These are phyloP conservation scores for Aspergillus luchuensis DNA, from an alignment of 2,329 filamentous ascomycete species.

Conservation along the genomic window DNA sequence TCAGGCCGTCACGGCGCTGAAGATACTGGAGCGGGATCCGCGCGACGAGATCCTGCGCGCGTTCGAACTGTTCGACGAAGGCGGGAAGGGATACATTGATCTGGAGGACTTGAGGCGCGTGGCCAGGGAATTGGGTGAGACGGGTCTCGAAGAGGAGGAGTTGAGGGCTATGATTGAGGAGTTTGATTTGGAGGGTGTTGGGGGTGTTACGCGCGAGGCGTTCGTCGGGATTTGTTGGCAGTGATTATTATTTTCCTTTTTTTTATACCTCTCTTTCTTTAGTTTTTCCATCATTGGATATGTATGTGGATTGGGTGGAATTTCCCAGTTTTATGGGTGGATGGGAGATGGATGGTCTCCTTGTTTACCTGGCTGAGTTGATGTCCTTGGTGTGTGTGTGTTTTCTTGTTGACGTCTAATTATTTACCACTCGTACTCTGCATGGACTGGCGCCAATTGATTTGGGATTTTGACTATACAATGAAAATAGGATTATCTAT, in stretches of 20 bases:
- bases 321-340: no score
- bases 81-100: slow-evolving; percentile 87
- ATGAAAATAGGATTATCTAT: neutral
- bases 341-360: no score
- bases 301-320: no score
- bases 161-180: slow-evolving; percentile 96
- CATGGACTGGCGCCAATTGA: no score
- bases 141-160: slow-evolving; percentile 86
- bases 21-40: slow-evolving; percentile 81
- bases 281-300: no score
- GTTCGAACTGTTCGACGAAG: slow-evolving; percentile 90
- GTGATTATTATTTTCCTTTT: slow-evolving; percentile 30
- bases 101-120: slow-evolving; percentile 85
- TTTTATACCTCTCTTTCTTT: slow-evolving; percentile 3
- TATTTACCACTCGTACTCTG: no score
- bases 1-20: slow-evolving; percentile 73
- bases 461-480: neutral
- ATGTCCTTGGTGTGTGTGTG: no score
- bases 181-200: slow-evolving; percentile 92
- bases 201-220: slow-evolving; percentile 66
- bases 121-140: slow-evolving; percentile 85
- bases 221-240: slow-evolving; percentile 68
- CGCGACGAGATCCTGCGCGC: slow-evolving; percentile 88
- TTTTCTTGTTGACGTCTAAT: no score
- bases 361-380: no score